Conservation (phyloP, 192 early-diverging fungal genomes). For the Linderina pennispora region DNA sequence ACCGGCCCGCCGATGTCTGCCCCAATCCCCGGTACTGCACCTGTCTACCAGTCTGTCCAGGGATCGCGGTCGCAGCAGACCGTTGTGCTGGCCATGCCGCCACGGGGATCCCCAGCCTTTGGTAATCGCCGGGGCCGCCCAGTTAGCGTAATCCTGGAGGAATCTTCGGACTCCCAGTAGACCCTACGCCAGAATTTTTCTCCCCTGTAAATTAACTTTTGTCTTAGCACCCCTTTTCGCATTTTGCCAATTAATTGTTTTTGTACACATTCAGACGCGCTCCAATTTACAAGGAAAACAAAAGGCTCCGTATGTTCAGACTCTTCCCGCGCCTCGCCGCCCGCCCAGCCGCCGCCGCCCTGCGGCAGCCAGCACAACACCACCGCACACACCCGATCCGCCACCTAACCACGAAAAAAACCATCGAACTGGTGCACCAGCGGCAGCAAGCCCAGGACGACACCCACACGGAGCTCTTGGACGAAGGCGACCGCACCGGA, state of each 20-base stretch:
- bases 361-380: too few relatives aligned
- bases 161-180: slow-evolving; percentile 29
- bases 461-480: slow-evolving; percentile 18
- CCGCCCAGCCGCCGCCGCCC: too few relatives aligned
- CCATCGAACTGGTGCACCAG: slow-evolving; percentile 15
- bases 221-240: neutral
- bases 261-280: too few relatives aligned
- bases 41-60: too few relatives aligned
- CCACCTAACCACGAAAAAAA: too few relatives aligned
- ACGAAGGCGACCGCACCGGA: slow-evolving; percentile 6
- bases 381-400: too few relatives aligned
- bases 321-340: too few relatives aligned
- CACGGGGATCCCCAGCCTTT: neutral
- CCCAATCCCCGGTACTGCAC: too few relatives aligned
- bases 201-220: slow-evolving; percentile 1
- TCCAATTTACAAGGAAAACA: too few relatives aligned
- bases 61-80: neutral
- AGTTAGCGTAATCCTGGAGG: slow-evolving; percentile 35
- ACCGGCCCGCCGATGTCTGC: too few relatives aligned
- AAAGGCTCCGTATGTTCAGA: too few relatives aligned
- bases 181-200: neutral
- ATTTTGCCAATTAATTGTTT: slow-evolving; percentile 1
- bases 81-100: neutral
- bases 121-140: slow-evolving; percentile 14
- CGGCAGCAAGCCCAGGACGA: slow-evolving; percentile 38